Evolutionary conservation across 805 yeast species (phyloP), one percentile per base, ranked within the genome.

Genomic region (Kazachstania viticola): DNA sequence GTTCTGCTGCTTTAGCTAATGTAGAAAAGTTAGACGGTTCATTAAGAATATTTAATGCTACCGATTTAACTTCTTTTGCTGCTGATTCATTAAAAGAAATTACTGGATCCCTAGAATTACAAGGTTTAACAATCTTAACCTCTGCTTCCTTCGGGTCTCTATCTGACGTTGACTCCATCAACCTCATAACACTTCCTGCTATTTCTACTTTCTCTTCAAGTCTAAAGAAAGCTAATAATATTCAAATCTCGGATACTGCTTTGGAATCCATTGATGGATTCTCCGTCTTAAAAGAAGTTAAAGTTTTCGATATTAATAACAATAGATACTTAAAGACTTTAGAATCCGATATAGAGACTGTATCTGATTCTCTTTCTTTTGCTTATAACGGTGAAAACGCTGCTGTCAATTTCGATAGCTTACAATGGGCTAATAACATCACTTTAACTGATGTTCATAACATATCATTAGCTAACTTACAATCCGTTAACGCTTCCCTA

Each of bases 121-220:
- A 66, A 44, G 61, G 64, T 41, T 71, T 81, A 60, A 79, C 88
- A 50, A 59, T 73, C 39, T 69, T 88, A 58, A 48, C 65, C 45
- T 61, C 75, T 35, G 67, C 88, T 37, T 69, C 78, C 49, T 71
- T 87, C 58, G 94, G 94, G 43, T 64, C 69, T 46, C 73, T 88
- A 56, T 65, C 75, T 55, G 71, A 80, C 42, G 94, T 85, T 43
- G 95, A 94, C 55, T 61, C 82, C 34, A 71, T 91, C 52, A 63
- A 66, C 60, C 76, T 81, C 65, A 71, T 73, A 51, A 83, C 95
- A 45, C 71, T 91, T 58, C 95, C 96, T 54, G 87, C 85, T 45
- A 74, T 88, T 53, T 62, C 66, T 46, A 51, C 60, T 34, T 71
- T 85, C 45, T 75, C 79, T 61, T 80, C 87, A 61, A 59, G 66